Evolutionary conservation across 2,329 filamentous ascomycete species (phyloP).

Genomic region (Cladosporium sp.): DNA sequence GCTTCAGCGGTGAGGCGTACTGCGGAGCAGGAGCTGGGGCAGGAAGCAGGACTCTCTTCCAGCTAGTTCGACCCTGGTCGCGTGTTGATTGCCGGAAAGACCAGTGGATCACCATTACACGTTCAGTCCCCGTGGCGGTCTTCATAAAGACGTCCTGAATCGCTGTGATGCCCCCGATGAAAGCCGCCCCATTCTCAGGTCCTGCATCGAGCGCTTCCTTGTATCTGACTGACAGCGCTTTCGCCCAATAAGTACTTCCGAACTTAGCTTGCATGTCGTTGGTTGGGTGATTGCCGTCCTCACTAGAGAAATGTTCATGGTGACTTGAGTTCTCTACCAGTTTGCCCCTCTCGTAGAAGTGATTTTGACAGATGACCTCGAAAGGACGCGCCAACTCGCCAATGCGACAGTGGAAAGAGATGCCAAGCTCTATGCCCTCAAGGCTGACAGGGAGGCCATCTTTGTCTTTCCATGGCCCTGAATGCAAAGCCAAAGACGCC

Average conservation of each 20-base stretch:
- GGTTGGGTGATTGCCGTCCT: conserved; percentile 25
- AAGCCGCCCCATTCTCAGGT: conserved; percentile 32
- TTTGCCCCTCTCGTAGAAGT: conserved; percentile 30
- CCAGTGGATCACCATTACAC: conserved; percentile 34
- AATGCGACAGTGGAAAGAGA: conserved; percentile 32
- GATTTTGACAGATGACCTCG: conserved; percentile 27
- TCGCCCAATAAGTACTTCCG: conserved; percentile 47
- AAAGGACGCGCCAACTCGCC: conserved; percentile 24
- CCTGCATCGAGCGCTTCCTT: conserved; percentile 20
- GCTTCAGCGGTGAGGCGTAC: conserved; percentile 1
- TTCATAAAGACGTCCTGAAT: conserved; percentile 45
- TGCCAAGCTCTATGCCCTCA: conserved; percentile 33
- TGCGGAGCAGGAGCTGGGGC: background rate
- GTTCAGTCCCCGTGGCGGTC: conserved; percentile 27
- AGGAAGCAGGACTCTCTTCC: conserved; percentile 29
- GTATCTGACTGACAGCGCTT: conserved; percentile 32
- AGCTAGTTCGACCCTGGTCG: conserved; percentile 29
- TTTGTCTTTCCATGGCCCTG: conserved; percentile 36
- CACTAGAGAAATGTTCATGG: background rate
- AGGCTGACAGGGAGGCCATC: conserved; percentile 30
- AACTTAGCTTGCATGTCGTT: conserved; percentile 39
- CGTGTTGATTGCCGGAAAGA: conserved; percentile 29
- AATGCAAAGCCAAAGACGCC: conserved; percentile 44
- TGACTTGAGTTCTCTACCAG: conserved; percentile 19
- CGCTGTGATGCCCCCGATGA: conserved; percentile 41